Percentiles rank a stretch among this genome's conserved stretches.
Evolutionary conservation across 345 rosid genomes (phyloP).

Genomic region (Boechera stricta): DNA sequence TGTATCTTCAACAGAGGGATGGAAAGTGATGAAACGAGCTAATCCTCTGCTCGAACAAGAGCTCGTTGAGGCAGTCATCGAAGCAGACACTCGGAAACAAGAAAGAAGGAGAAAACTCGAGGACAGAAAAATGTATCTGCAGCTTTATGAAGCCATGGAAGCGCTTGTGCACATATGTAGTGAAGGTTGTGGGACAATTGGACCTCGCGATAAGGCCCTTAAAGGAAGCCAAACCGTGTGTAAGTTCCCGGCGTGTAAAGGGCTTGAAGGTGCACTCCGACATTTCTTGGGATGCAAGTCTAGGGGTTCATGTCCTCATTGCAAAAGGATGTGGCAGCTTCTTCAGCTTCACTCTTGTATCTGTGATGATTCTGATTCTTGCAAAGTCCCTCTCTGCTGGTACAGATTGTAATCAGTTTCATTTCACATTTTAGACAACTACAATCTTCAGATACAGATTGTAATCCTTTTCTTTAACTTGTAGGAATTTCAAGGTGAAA

Average conservation of each 20-base stretch:
- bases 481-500: conserved; percentile 71
- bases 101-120: conserved; percentile 62
- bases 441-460: neutral
- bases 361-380: conserved; percentile 70
- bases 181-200: conserved; percentile 88
- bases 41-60: conserved; percentile 83
- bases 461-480: neutral
- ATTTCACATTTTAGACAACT: neutral
- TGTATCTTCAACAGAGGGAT: conserved; percentile 75
- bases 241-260: conserved; percentile 81
- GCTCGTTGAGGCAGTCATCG: conserved; percentile 69
- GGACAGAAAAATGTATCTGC: conserved; percentile 70
- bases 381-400: conserved; percentile 92
- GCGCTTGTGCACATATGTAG: conserved; percentile 86
- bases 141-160: conserved; percentile 82
- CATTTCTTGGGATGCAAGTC: conserved; percentile 82
- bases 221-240: conserved; percentile 61
- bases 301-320: conserved; percentile 70
- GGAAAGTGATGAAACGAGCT: conserved; percentile 75
- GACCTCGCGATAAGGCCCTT: conserved; percentile 74
- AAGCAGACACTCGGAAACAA: conserved; percentile 64
- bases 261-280: conserved; percentile 72
- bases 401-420: conserved; percentile 30
- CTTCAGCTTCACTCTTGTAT: conserved; percentile 87
- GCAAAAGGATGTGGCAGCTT: conserved; percentile 95